Evolutionary conservation across 2,329 filamentous ascomycete genomes (phyloP).

Genomic region (Biscogniauxia sp.): DNA sequence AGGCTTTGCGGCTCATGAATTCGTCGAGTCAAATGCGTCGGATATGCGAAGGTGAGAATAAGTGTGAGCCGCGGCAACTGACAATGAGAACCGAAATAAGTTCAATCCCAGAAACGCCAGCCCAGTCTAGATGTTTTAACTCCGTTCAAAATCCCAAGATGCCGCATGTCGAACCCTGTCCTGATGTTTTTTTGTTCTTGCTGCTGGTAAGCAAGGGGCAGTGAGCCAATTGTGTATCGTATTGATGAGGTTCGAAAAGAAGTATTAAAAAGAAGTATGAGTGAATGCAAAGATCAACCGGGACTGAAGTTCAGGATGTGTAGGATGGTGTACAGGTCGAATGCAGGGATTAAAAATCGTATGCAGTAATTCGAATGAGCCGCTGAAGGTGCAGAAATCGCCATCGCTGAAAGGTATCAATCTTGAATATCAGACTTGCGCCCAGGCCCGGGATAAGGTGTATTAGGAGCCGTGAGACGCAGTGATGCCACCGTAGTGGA

Average conservation of each 20-base stretch:
- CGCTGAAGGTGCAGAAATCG: constrained; percentile 8
- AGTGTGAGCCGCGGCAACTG: constrained; percentile 11
- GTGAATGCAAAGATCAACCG: constrained; percentile 17
- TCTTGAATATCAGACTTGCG: background rate
- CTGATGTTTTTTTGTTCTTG: constrained; percentile 10
- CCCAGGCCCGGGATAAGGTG: constrained; percentile 3
- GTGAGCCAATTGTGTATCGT: constrained; percentile 20
- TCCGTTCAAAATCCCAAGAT: constrained; percentile 15
- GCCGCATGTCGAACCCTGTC: background rate
- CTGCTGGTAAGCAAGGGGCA: constrained; percentile 22
- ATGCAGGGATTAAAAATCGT: constrained; percentile 24
- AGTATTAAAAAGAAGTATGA: constrained; percentile 32
- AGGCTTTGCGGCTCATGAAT: constrained; percentile 3
- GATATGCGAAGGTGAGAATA: constrained; percentile 9
- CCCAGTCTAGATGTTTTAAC: constrained; percentile 25
- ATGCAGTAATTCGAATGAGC: constrained; percentile 10
- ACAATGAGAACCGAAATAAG: constrained; percentile 13
- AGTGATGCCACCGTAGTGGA: constrained; percentile 1
- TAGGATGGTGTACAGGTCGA: constrained; percentile 33
- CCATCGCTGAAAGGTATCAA: constrained; percentile 7
- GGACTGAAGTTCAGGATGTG: constrained; percentile 22
- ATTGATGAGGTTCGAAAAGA: constrained; percentile 16
- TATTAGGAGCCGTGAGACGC: constrained; percentile 4
- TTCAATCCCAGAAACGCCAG: constrained; percentile 13
- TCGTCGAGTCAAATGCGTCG: constrained; percentile 6